Conservation (phyloP, 306 rosid species). For the barrel medic (Medicago truncatula) region MtrunA17r5.0-ANR NC_053043.1:48056501-48057000, state of each 20-base stretch:
- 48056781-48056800: constrained; percentile 61
- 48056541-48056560: constrained; percentile 85
- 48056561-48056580: constrained; percentile 79
- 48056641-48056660: constrained; percentile 26
- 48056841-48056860: constrained; percentile 66
- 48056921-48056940: constrained; percentile 97
- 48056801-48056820: constrained; percentile 29
- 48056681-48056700: constrained; percentile 62
- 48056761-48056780: constrained; percentile 94
- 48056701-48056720: constrained; percentile 66
- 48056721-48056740: constrained; percentile 87
- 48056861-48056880: constrained; percentile 93
- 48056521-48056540: constrained; percentile 94
- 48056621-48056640: constrained; percentile 41
- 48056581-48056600: constrained; percentile 51
- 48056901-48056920: constrained; percentile 98
- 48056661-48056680: constrained; percentile 11
- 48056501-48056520: constrained; percentile 86
- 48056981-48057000: constrained; percentile 1
- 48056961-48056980: constrained; percentile 26
- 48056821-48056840: constrained; percentile 12
- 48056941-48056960: constrained; percentile 81
- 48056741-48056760: constrained; percentile 74
- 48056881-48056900: constrained; percentile 88
- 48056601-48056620: constrained; percentile 46